Evolutionary conservation across 2,329 filamentous ascomycete genomes (phyloP).

Genomic region (Scedosporium minutisporum): DNA sequence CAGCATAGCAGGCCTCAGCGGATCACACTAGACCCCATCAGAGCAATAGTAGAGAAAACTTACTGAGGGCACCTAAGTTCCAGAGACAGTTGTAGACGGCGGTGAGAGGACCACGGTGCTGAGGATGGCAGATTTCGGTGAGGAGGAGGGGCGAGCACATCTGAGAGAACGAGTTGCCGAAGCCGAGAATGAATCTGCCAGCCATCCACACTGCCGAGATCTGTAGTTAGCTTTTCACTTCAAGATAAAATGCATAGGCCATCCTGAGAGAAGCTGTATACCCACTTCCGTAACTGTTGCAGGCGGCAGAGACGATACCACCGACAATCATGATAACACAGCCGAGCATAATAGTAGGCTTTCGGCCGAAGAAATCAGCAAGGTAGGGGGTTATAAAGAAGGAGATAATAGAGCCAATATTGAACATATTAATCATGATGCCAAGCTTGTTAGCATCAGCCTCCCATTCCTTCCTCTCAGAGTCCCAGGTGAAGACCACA

Average conservation of each 20-base stretch:
- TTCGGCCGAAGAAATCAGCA: constrained; percentile 33
- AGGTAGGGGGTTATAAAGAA: constrained; percentile 37
- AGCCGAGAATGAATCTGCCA: constrained; percentile 39
- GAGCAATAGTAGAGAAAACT: not conserved
- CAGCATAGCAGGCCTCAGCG: too few relatives aligned
- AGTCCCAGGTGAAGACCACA: constrained; percentile 4
- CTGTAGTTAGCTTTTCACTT: not conserved
- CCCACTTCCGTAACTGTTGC: constrained; percentile 32
- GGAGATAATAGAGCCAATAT: constrained; percentile 37
- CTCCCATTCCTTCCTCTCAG: not conserved
- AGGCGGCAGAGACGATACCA: constrained; percentile 30
- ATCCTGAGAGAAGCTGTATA: constrained; percentile 2
- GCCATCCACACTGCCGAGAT: constrained; percentile 24
- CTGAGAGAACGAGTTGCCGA: constrained; percentile 56
- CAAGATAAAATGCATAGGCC: not conserved
- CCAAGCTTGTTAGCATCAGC: constrained; percentile 31
- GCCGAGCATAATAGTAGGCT: constrained; percentile 31
- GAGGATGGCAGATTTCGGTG: constrained; percentile 58
- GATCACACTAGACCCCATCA: too few relatives aligned
- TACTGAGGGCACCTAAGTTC: constrained; percentile 43
- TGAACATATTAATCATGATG: constrained; percentile 42
- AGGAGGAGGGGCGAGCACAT: constrained; percentile 55
- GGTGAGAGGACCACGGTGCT: constrained; percentile 56
- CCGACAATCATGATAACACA: constrained; percentile 37
- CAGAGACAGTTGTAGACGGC: constrained; percentile 60